Percentiles rank a stretch among this genome's conserved stretches.
These are phyloP conservation scores for Termitomyces sp. DNA, from an alignment of 768 basidiomycete genomes.

Conservation along the genomic window DNA sequence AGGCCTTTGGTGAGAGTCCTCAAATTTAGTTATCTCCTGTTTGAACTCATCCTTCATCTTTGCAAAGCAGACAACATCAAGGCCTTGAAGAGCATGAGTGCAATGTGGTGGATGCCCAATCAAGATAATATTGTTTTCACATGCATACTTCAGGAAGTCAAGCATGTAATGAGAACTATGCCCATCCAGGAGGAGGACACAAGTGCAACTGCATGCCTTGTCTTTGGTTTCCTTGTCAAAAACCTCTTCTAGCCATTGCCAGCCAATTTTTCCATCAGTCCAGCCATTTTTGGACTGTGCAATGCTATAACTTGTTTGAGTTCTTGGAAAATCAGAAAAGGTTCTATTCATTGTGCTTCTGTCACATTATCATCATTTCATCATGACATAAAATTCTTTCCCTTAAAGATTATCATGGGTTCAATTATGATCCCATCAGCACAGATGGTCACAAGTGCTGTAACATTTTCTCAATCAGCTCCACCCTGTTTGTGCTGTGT, in stretches of 20 bases:
- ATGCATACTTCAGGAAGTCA: conserved; percentile 29
- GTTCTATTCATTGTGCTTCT: conserved; percentile 26
- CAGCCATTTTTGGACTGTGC: conserved; percentile 26
- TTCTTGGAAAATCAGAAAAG: neutral
- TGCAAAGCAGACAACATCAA: conserved; percentile 42
- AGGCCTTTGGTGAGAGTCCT: conserved; percentile 15
- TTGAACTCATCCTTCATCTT: conserved; percentile 28
- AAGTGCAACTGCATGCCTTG: conserved; percentile 26
- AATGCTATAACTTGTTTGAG: conserved; percentile 15
- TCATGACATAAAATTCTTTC: conserved; percentile 23
- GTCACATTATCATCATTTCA: conserved; percentile 34
- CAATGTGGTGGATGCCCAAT: conserved; percentile 37
- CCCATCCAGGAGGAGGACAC: conserved; percentile 36
- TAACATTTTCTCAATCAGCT: conserved; percentile 31
- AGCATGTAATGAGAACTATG: conserved; percentile 36
- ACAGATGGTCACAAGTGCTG: conserved; percentile 35
- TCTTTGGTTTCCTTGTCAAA: conserved; percentile 27
- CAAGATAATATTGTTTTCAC: conserved; percentile 32
- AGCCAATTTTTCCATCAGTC: conserved; percentile 23
- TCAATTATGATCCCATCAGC: conserved; percentile 30
- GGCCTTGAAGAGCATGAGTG: conserved; percentile 38
- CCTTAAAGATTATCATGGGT: conserved; percentile 37
- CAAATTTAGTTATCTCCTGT: conserved; percentile 19
- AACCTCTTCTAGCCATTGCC: conserved; percentile 28
- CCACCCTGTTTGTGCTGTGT: conserved; percentile 16